Percentiles rank a stretch among this genome's conserved stretches.
Conservation (phyloP, 192 early-diverging fungal genomes). For the Helicostylum pulchrum region DNA sequence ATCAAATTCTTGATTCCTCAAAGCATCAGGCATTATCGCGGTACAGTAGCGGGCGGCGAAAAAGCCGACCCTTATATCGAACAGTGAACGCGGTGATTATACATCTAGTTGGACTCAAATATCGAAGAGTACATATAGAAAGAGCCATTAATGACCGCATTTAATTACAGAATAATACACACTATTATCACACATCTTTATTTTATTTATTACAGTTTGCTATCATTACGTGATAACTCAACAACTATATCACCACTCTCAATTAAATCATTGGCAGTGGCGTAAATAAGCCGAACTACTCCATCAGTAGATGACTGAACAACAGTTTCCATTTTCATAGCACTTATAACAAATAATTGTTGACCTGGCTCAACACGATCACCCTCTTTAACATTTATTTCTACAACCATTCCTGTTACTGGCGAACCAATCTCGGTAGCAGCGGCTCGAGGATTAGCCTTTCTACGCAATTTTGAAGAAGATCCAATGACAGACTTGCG, state of each 20-base stretch:
- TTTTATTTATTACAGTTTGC: constrained; percentile 20
- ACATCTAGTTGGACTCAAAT: no score
- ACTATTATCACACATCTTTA: no score
- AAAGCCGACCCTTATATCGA: no score
- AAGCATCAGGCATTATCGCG: no score
- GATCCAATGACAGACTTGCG: constrained; percentile 16
- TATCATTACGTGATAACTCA: constrained; percentile 22
- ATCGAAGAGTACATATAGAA: no score
- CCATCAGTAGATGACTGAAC: constrained; percentile 22
- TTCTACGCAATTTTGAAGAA: constrained; percentile 16
- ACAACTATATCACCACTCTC: constrained; percentile 33
- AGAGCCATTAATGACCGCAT: no score
- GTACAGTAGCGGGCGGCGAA: no score
- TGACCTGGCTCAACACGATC: constrained; percentile 26
- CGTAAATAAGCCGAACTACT: constrained; percentile 16
- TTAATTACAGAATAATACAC: no score
- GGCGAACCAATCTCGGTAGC: constrained; percentile 25
- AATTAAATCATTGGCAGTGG: constrained; percentile 32
- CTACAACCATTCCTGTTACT: constrained; percentile 30
- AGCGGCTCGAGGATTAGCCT: constrained; percentile 11
- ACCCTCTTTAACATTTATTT: constrained; percentile 27
- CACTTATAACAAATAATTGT: constrained; percentile 31
- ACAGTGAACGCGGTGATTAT: no score
- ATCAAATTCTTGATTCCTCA: no score
- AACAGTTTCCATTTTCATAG: constrained; percentile 41